phyloP scores from a whole-genome alignment of 768 basidiomycete genomes.

The Leccinum barrowsii region DNA sequence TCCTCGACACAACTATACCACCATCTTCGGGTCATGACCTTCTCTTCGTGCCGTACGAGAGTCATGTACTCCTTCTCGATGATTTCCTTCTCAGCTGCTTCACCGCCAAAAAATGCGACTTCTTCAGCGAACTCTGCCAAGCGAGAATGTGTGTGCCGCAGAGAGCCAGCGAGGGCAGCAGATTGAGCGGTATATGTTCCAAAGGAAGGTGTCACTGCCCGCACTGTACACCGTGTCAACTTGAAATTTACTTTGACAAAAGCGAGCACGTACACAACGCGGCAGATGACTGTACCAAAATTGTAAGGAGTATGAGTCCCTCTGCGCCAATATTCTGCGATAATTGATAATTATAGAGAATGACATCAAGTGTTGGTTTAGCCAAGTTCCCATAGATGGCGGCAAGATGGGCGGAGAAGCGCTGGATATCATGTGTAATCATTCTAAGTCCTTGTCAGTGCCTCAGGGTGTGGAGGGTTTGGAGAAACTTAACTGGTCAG shows the following conservation, averaged over 20 bases:
- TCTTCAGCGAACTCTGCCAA: slow-evolving; percentile 88
- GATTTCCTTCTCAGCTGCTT: slow-evolving; percentile 86
- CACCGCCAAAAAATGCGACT: slow-evolving; percentile 83
- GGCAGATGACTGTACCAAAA: slow-evolving; percentile 82
- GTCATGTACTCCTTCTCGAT: slow-evolving; percentile 86
- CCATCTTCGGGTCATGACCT: slow-evolving; percentile 74
- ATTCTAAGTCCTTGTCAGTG: slow-evolving; percentile 49
- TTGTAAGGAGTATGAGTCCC: slow-evolving; percentile 76
- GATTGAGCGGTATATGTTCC: slow-evolving; percentile 88
- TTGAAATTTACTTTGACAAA: neutral
- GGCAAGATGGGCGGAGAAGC: slow-evolving; percentile 85
- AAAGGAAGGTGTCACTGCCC: slow-evolving; percentile 86
- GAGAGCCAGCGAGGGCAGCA: slow-evolving; percentile 81
- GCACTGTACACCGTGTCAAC: slow-evolving; percentile 49
- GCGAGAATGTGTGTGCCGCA: slow-evolving; percentile 90
- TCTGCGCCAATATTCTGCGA: slow-evolving; percentile 94
- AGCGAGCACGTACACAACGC: slow-evolving; percentile 60
- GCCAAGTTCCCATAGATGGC: slow-evolving; percentile 93
- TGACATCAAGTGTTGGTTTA: slow-evolving; percentile 89
- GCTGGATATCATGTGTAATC: slow-evolving; percentile 94
- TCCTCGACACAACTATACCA: slow-evolving; percentile 93
- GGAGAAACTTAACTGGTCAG: slow-evolving; percentile 69
- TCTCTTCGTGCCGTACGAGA: slow-evolving; percentile 81
- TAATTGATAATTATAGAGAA: slow-evolving; percentile 94
- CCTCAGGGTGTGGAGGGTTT: neutral